Conservation (phyloP, 2,329 filamentous ascomycete genomes). For the Lachnellula occidentalis region DNA sequence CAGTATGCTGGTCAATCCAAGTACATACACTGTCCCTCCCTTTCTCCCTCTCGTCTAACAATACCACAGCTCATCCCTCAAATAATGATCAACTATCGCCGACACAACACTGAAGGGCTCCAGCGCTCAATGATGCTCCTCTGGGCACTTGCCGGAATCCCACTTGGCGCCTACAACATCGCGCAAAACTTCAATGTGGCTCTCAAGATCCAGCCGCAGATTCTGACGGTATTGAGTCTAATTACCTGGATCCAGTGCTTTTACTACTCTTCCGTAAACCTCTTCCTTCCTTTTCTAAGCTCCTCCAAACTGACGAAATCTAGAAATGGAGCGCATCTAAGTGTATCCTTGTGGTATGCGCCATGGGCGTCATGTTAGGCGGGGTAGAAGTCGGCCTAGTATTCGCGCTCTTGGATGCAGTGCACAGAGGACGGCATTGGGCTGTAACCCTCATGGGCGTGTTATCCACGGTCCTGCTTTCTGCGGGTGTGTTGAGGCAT, state of each 20-base stretch:
- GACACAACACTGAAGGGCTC: slow-evolving; percentile 60
- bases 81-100: slow-evolving; percentile 61
- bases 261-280: slow-evolving; percentile 40
- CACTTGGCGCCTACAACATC: slow-evolving; percentile 46
- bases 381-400: slow-evolving; percentile 55
- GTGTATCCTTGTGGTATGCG: slow-evolving; percentile 43
- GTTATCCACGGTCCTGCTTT: slow-evolving; percentile 56
- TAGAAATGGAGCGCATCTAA: slow-evolving; percentile 48
- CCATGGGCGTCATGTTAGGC: slow-evolving; percentile 51
- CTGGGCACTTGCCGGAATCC: slow-evolving; percentile 63
- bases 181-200: slow-evolving; percentile 29
- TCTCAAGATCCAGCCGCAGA: slow-evolving; percentile 31
- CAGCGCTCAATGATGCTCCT: slow-evolving; percentile 69
- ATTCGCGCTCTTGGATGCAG: slow-evolving; percentile 41
- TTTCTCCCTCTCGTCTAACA: background rate
- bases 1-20: slow-evolving; percentile 63
- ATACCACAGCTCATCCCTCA: slow-evolving; percentile 57
- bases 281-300: slow-evolving; percentile 1
- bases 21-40: slow-evolving; percentile 32
- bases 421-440: slow-evolving; percentile 47
- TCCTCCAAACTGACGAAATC: background rate
- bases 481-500: slow-evolving; percentile 60
- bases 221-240: slow-evolving; percentile 31
- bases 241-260: slow-evolving; percentile 32
- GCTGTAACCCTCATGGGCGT: slow-evolving; percentile 62